phyloP scores from a whole-genome alignment of 2,329 filamentous ascomycete genomes.

The Monosporascus sp. region DNA sequence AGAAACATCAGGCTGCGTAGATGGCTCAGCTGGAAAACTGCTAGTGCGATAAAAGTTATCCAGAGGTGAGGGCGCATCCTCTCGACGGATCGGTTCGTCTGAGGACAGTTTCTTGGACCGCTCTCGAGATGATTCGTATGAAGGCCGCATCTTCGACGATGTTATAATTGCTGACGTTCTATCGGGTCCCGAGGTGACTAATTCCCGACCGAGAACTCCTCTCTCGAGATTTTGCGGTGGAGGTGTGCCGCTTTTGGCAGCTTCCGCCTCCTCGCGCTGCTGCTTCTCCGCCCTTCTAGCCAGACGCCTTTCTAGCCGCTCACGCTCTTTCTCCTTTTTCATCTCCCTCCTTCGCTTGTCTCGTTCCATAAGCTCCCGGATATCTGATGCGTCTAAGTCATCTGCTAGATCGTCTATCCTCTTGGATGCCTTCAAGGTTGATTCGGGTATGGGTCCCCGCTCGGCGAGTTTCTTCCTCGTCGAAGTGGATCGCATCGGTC shows the following conservation, averaged over 20 bases:
- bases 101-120: slow-evolving; percentile 22
- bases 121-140: slow-evolving; percentile 28
- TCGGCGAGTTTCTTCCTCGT: slow-evolving; percentile 47
- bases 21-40: slow-evolving; percentile 34
- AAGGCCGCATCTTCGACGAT: slow-evolving; percentile 48
- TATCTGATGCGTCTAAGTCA: slow-evolving; percentile 73
- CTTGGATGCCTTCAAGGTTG: slow-evolving; percentile 54
- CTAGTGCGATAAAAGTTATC: slow-evolving; percentile 46
- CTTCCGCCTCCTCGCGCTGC: slow-evolving; percentile 50
- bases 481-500: slow-evolving; percentile 43
- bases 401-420: slow-evolving; percentile 71
- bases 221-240: slow-evolving; percentile 53
- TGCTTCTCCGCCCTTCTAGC: slow-evolving; percentile 63
- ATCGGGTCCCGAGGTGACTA: slow-evolving; percentile 51
- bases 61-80: slow-evolving; percentile 27
- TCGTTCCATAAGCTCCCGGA: slow-evolving; percentile 85
- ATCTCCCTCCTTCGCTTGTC: slow-evolving; percentile 76
- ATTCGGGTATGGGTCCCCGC: slow-evolving; percentile 53
- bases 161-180: slow-evolving; percentile 49
- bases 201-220: slow-evolving; percentile 54
- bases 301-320: slow-evolving; percentile 60
- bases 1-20: slow-evolving; percentile 4
- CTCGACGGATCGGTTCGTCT: slow-evolving; percentile 12
- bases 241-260: slow-evolving; percentile 43
- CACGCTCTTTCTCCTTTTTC: slow-evolving; percentile 62